Percentiles rank a stretch among this genome's conserved stretches.
These are phyloP conservation scores for Nigrograna mackinnonii DNA, from an alignment of 2,329 filamentous ascomycete species.

Conservation along the genomic window DNA sequence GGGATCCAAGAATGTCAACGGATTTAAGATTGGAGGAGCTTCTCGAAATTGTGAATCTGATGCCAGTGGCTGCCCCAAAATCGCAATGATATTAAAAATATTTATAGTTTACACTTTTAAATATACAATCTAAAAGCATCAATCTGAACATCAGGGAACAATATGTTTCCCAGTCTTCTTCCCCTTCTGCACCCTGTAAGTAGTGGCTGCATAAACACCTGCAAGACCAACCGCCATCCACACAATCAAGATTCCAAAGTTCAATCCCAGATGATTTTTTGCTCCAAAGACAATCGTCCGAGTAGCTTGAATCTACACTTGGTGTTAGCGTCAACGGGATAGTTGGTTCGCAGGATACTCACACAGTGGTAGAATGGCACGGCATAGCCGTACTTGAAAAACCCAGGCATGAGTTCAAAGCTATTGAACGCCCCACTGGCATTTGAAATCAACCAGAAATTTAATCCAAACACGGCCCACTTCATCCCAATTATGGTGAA, in stretches of 20 bases:
- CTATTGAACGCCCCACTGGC: conserved; percentile 3
- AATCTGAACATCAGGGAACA: too few relatives aligned
- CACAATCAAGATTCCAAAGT: conserved; percentile 9
- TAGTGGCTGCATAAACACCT: background rate
- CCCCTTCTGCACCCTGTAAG: background rate
- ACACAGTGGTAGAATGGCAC: conserved; percentile 8
- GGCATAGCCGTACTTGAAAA: conserved; percentile 10
- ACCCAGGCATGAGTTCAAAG: conserved; percentile 6
- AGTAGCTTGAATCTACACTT: conserved; percentile 4
- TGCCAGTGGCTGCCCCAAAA: too few relatives aligned
- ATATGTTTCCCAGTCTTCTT: background rate
- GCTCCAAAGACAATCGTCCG: conserved; percentile 10
- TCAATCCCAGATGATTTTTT: conserved; percentile 9
- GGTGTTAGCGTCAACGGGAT: background rate
- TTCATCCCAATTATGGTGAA: conserved; percentile 5
- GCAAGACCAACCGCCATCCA: conserved; percentile 7
- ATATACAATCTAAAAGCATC: too few relatives aligned
- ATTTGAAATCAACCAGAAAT: conserved; percentile 9
- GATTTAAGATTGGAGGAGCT: too few relatives aligned
- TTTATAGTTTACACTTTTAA: too few relatives aligned
- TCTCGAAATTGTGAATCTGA: too few relatives aligned
- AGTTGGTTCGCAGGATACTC: too few relatives aligned
- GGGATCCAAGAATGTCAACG: too few relatives aligned
- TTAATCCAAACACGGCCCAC: conserved; percentile 7
- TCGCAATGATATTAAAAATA: too few relatives aligned